Evolutionary conservation across 495 filamentous ascomycete species (phyloP).

Genomic region (Podospora pseudocomata): DNA sequence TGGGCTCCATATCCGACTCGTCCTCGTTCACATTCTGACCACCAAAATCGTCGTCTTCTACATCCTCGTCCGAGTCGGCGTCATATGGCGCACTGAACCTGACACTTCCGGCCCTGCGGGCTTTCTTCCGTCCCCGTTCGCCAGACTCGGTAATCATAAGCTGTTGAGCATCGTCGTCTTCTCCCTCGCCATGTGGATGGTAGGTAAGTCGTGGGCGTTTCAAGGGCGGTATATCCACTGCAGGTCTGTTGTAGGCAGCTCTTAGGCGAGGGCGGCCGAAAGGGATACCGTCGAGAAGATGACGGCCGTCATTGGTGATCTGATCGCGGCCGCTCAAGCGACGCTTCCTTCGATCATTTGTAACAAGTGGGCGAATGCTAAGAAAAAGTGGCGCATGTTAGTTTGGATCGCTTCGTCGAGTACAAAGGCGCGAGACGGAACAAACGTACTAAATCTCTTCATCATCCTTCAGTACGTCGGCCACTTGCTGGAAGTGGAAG

Average conservation of each 20-base stretch:
- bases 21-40: slow-evolving; percentile 22
- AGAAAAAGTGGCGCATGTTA: not conserved
- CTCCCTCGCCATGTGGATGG: slow-evolving; percentile 33
- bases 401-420: not conserved
- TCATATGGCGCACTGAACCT: slow-evolving; percentile 16
- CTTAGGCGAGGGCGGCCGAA: slow-evolving; percentile 74
- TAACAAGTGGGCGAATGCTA: slow-evolving; percentile 78
- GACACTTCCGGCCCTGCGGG: slow-evolving; percentile 26
- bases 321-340: slow-evolving; percentile 77
- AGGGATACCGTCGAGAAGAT: slow-evolving; percentile 83
- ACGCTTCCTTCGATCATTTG: slow-evolving; percentile 68
- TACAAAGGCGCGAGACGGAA: not conserved
- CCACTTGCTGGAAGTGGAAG: slow-evolving; percentile 77
- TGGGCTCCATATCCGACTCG: slow-evolving; percentile 8
- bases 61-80: slow-evolving; percentile 36
- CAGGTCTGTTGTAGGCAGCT: slow-evolving; percentile 57
- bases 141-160: slow-evolving; percentile 35
- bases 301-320: slow-evolving; percentile 74
- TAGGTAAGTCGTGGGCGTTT: slow-evolving; percentile 62
- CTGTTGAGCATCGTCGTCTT: slow-evolving; percentile 28
- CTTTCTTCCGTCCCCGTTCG: slow-evolving; percentile 34
- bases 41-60: slow-evolving; percentile 25
- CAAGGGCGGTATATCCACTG: slow-evolving; percentile 68
- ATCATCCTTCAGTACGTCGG: slow-evolving; percentile 68
- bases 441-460: slow-evolving; percentile 75